Evolutionary conservation across 805 yeast genomes (phyloP), one percentile per base, ranked within the genome.

Genomic region (Barnettozyma vustinii): DNA sequence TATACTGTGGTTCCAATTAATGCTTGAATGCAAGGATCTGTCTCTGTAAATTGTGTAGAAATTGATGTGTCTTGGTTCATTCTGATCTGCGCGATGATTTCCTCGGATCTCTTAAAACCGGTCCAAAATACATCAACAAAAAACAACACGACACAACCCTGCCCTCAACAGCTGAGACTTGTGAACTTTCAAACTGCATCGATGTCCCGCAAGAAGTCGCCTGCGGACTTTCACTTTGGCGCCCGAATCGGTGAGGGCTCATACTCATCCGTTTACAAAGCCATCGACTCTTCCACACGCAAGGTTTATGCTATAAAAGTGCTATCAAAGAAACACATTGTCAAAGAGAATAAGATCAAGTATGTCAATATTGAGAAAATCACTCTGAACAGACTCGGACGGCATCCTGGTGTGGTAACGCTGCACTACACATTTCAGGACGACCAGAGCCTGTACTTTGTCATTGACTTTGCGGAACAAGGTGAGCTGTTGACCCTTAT

Each of bases 351-450:
- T 63, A 94, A 94, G 65, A 89, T 89, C 63, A 94, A 94, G 66
- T 94, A 94, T 62, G 99, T 94, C 50, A 90, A 90, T 64, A 92
- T 94, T 50, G 99, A 94, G 63, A 94, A 94, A 64, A 83, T 87
- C 48, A 88, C 97, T 1, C 70, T 94, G 53, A 91, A 90, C 65
- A 69, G 92, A 21, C 71, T 94, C 53, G 96, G 96, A 3, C 83
- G 84, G 48, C 98, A 94, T 62, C 97, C 97, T 0, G 99, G 99
- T 1, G 85, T 94, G 26, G 95, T 94, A 19, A 87, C 91, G 43
- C 71, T 94, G 42, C 87, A 88, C 67, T 94, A 87, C 67, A 94
- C 99, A 1, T 94, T 94, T 68, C 99, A 94, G 66, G 99, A 94
- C 65, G 88, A 87, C 41, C 77, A 81, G 51, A 83, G 89, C 32